Conservation (phyloP, 768 basidiomycete genomes). For the Leucocoprinus birnbaumii region DNA sequence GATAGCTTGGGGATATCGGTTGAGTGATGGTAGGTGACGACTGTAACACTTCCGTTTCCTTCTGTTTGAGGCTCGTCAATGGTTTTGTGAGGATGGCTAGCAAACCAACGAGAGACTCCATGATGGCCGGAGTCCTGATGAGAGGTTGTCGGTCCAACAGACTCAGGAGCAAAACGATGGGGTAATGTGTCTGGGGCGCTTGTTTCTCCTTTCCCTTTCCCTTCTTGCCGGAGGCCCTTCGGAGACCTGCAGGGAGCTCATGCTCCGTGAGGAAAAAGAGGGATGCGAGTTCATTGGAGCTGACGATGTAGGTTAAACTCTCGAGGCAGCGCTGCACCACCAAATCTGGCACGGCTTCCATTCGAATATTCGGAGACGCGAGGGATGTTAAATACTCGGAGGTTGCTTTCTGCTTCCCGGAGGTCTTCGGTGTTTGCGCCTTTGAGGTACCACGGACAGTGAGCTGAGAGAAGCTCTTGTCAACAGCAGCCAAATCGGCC, state of each 20-base stretch:
- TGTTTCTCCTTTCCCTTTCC: slow-evolving; percentile 96
- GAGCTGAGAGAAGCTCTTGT: slow-evolving; percentile 92
- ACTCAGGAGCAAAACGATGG: slow-evolving; percentile 84
- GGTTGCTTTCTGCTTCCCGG: slow-evolving; percentile 68
- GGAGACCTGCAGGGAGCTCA: slow-evolving; percentile 79
- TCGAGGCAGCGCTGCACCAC: slow-evolving; percentile 95
- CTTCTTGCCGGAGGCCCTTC: slow-evolving; percentile 69
- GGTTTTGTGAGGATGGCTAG: slow-evolving; percentile 89
- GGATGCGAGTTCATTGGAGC: slow-evolving; percentile 78
- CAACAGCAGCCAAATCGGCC: slow-evolving; percentile 87
- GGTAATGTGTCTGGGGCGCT: slow-evolving; percentile 78
- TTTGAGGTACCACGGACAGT: slow-evolving; percentile 59
- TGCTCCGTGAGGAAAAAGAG: slow-evolving; percentile 96
- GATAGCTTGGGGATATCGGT: slow-evolving; percentile 21
- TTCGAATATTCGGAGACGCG: slow-evolving; percentile 49
- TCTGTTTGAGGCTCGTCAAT: slow-evolving; percentile 55
- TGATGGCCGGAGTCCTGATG: slow-evolving; percentile 83
- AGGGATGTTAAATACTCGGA: slow-evolving; percentile 51
- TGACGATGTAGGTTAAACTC: slow-evolving; percentile 84
- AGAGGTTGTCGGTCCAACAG: slow-evolving; percentile 86
- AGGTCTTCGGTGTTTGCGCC: slow-evolving; percentile 50
- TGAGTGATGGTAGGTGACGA: slow-evolving; percentile 14
- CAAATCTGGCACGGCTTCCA: slow-evolving; percentile 87
- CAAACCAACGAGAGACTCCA: slow-evolving; percentile 89
- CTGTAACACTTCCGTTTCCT: slow-evolving; percentile 23